Conservation (phyloP, 257 asterid genomes). For the Apocynum venetum region DNA sequence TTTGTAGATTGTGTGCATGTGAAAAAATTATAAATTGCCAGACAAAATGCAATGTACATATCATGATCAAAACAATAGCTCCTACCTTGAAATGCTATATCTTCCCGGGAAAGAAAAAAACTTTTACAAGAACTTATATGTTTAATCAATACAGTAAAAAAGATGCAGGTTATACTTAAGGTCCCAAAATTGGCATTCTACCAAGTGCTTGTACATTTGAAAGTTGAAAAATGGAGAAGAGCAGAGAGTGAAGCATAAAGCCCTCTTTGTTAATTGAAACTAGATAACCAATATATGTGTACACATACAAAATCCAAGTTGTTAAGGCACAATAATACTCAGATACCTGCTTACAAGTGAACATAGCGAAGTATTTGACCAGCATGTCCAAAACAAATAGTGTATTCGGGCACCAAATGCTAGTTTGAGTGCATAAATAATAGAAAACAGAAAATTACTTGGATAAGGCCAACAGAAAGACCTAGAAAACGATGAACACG, state of each 20-base stretch:
- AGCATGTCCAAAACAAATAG: not conserved
- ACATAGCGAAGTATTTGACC: not conserved
- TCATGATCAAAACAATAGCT: not conserved
- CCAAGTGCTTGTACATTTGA: not conserved
- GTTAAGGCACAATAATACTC: not conserved
- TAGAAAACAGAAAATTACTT: constrained; percentile 42
- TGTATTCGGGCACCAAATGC: not conserved
- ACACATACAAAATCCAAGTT: not conserved
- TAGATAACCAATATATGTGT: not conserved
- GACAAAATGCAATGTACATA: not conserved
- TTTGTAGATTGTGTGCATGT: not conserved
- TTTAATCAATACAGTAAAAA: not conserved
- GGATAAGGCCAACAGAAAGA: constrained; percentile 97
- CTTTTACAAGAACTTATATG: not conserved
- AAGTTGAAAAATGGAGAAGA: not conserved
- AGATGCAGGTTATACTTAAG: not conserved
- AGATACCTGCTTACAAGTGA: not conserved
- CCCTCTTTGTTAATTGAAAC: not conserved
- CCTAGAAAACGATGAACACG: constrained; percentile 96
- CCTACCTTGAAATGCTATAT: not conserved
- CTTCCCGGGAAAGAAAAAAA: not conserved
- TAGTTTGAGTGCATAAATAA: not conserved
- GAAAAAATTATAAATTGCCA: not conserved
- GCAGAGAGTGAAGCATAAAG: not conserved
- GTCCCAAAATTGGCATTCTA: not conserved